Evolutionary conservation across 2,329 filamentous ascomycete species (phyloP), one percentile per base, ranked within the genome.

Genomic region (Microthyrium microscopicum): DNA sequence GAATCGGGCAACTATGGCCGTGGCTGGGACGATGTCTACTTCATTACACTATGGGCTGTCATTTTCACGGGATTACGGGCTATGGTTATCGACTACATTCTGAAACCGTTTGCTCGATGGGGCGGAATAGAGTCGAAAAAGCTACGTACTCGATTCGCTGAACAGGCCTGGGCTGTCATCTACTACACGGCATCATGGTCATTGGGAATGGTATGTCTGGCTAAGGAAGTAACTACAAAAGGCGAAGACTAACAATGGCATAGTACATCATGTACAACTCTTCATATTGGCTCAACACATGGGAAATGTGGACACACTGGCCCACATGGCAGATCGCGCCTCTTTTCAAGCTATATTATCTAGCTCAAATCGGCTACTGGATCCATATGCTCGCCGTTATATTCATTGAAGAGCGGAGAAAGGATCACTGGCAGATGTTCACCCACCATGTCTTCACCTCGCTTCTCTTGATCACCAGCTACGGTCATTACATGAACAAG

Each of bases 351-450:
- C 73, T 70, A 54, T 98, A 98, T 56, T 81, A 92, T 47, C 66
- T 98, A 20, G 76, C 77, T 11, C 85, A 95, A 53, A 79, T 85
- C 57, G 76, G 78, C 17, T 95, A 94, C 55, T 94, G 83, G 78
- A 56, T 94, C 30, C 87, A 95, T 58, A 85, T 93, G 58, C 79
- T 95, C 42, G 63, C 94, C 20, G 82, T 94, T 37, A 82, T 95
- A 52, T 78, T 94, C 56, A 84, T 95, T 39, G 89, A 98, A 57
- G 81, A 91, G 57, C 73, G 79, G 43, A 72, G 89, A 48, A 95
- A 95, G 60, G 89, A 98, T 47, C 78, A 94, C 56, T 79, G 73
- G 61, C 87, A 95, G 56, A 95, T 95, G 89, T 73, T 95, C 44
- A 77, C 73, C 13, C 89, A 95, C 55, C 89, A 98, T 58, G 70